Percentiles rank a stretch among this genome's conserved stretches.
Conservation (phyloP, 2,329 filamentous ascomycete genomes). For the Lomentospora prolificans region DNA sequence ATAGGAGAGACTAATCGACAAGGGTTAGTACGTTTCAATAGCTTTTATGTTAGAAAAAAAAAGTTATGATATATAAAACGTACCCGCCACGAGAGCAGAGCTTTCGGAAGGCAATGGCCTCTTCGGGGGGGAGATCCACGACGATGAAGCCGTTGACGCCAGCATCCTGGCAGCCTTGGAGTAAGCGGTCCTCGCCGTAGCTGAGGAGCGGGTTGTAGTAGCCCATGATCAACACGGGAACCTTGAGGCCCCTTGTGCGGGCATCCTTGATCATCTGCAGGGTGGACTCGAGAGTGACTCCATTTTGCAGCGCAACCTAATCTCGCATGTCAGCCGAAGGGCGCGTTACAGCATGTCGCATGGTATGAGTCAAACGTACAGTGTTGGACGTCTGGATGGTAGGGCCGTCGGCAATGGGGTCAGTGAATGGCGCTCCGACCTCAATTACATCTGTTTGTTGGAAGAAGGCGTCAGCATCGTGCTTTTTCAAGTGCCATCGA, state of each 20-base stretch:
- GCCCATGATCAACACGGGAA: conserved; percentile 89
- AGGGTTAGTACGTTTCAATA: conserved; percentile 6
- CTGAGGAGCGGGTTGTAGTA: conserved; percentile 96
- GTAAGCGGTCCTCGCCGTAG: conserved; percentile 85
- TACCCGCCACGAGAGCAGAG: conserved; percentile 69
- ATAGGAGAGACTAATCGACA: conserved; percentile 62
- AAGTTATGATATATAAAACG: conserved; percentile 19
- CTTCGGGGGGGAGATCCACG: conserved; percentile 90
- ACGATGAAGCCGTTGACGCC: conserved; percentile 96
- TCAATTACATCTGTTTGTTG: conserved; percentile 75
- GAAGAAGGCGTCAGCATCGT: conserved; percentile 8
- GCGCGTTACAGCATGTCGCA: not conserved
- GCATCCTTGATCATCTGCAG: conserved; percentile 79
- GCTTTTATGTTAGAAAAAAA: conserved; percentile 3
- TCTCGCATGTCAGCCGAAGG: conserved; percentile 10
- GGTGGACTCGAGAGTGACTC: conserved; percentile 70
- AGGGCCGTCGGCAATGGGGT: conserved; percentile 94
- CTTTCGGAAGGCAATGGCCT: conserved; percentile 84
- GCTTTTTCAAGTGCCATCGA: conserved; percentile 12
- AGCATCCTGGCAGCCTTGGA: conserved; percentile 72
- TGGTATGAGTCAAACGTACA: conserved; percentile 29
- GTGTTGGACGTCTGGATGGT: conserved; percentile 96
- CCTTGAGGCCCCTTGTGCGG: conserved; percentile 63
- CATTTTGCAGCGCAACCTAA: conserved; percentile 69
- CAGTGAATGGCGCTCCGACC: conserved; percentile 91